Base-by-base conservation (phyloP, 2,329 filamentous ascomycete genomes). In the Stagonosporopsis rhizophila region DNA sequence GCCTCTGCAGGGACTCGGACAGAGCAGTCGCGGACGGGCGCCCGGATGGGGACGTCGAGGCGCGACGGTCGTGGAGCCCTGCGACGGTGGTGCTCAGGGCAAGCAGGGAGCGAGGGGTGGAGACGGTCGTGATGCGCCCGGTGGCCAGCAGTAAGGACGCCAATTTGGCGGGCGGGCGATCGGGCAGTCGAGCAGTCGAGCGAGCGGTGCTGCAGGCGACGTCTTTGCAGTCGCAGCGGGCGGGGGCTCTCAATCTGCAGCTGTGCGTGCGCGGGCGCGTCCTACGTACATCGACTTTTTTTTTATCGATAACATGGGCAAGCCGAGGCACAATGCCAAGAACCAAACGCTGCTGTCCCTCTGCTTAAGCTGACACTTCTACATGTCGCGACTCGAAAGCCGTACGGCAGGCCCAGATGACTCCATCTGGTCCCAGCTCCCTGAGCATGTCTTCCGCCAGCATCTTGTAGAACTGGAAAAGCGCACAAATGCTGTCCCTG, bases 121-220 rank as follows among this genome's bases (percentile, higher is more conserved):
- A 67, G 38, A 62, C 46, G 27, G 62, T 71, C 66, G 69, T 70
- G 38, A 68, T 57, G 55, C 68, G 71, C 66, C 66, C 35, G 17
- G 35, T 52, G 61, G 66, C 64, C 52, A 42, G 59, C 27, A 64
- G 20, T 49, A 38, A 50, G 53, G 65, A 56, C 67, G 72, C 72
- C 72, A 75, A 74, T 68, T 52, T 69, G 70, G 52, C 63, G 55
- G 50, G 27, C 32, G 20, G 41, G 40, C 51, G 52, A 62, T 34
- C 28, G 53, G 59, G 44, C 48, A 55, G 53, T 52, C n/a, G n/a
- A n/a, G n/a, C n/a, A n/a, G 41, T 44, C 51, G 52, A 62, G 37
- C 28, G 53, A 60, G 44, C 48, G 56, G 53, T 52, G 46, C 48
- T 38, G 17, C 46, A 44, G 40, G 23, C 38, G 25, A 17, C 17